phyloP scores from a whole-genome alignment of 1,284 basidiomycete genomes.

The Cryptococcus sp. region DNA sequence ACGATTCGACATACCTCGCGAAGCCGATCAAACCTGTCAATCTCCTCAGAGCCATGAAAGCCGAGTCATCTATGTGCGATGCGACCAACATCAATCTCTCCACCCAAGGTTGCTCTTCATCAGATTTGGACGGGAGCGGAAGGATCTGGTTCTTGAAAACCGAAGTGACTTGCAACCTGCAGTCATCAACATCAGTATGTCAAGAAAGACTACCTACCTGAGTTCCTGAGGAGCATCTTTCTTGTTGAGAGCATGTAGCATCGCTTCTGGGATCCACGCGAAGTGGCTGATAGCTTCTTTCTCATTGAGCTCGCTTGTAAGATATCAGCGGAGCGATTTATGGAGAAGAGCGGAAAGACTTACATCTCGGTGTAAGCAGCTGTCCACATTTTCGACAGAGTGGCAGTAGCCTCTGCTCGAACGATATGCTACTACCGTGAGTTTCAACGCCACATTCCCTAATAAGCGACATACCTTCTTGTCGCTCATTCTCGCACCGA shows the following conservation, averaged over 20 bases:
- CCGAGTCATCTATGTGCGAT: constrained; percentile 62
- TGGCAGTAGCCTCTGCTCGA: constrained; percentile 71
- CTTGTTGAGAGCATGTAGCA: constrained; percentile 54
- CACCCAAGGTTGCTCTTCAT: constrained; percentile 71
- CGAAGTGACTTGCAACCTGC: constrained; percentile 26
- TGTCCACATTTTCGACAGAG: constrained; percentile 72
- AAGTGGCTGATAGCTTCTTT: constrained; percentile 71
- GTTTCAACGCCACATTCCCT: neutral
- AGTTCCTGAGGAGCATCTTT: constrained; percentile 55
- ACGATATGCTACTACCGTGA: constrained; percentile 61
- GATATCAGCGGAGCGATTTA: neutral
- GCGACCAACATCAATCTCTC: constrained; percentile 74
- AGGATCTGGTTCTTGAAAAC: constrained; percentile 67
- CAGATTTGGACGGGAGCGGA: constrained; percentile 67
- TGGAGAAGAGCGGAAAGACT: constrained; percentile 31
- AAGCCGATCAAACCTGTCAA: constrained; percentile 59
- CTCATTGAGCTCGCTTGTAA: constrained; percentile 71
- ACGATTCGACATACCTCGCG: constrained; percentile 7
- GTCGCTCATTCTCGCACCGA: constrained; percentile 74
- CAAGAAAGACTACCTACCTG: constrained; percentile 50
- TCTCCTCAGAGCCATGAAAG: constrained; percentile 57
- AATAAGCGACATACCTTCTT: constrained; percentile 61
- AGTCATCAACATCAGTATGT: neutral
- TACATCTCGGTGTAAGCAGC: constrained; percentile 86
- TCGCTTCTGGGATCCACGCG: constrained; percentile 82